Conservation (phyloP, 2,329 filamentous ascomycete species). For the Trichophyton simii region DNA sequence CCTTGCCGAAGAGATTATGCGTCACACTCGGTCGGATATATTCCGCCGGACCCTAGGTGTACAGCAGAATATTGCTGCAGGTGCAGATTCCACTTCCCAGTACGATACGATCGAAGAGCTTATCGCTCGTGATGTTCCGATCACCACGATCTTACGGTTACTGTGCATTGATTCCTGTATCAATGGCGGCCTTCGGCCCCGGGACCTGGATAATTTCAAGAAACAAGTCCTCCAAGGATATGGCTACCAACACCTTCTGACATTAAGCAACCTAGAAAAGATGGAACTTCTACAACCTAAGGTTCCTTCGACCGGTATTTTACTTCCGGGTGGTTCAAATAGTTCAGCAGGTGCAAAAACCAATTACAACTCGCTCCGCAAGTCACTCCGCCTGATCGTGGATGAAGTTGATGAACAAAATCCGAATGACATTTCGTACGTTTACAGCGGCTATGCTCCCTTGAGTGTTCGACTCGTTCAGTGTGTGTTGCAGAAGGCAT, state of each 20-base stretch:
- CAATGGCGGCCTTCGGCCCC: slow-evolving; percentile 72
- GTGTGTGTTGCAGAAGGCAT: slow-evolving; percentile 81
- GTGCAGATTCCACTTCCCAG: slow-evolving; percentile 75
- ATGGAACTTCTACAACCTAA: slow-evolving; percentile 72
- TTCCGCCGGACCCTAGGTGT: slow-evolving; percentile 85
- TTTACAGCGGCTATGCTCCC: slow-evolving; percentile 93
- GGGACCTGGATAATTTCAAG: slow-evolving; percentile 82
- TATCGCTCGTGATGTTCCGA: slow-evolving; percentile 72
- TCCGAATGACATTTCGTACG: slow-evolving; percentile 91
- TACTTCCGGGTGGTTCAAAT: slow-evolving; percentile 56
- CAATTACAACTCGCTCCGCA: slow-evolving; percentile 80
- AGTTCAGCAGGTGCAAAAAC: slow-evolving; percentile 55
- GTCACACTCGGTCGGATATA: slow-evolving; percentile 74
- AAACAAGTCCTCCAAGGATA: slow-evolving; percentile 82
- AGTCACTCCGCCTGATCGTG: slow-evolving; percentile 75
- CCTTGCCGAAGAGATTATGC: slow-evolving; percentile 89
- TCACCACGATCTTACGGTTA: slow-evolving; percentile 70
- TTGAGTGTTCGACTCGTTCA: slow-evolving; percentile 84
- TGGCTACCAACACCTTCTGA: slow-evolving; percentile 87
- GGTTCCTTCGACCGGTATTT: slow-evolving; percentile 62
- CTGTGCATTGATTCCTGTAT: slow-evolving; percentile 87
- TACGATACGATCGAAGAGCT: slow-evolving; percentile 87
- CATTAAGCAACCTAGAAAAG: slow-evolving; percentile 76
- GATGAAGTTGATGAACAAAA: slow-evolving; percentile 94
- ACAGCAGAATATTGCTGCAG: slow-evolving; percentile 87